Evolutionary conservation across 352 stramenopile species (phyloP).

Genomic region (Chrysophaeum taylorii): DNA sequence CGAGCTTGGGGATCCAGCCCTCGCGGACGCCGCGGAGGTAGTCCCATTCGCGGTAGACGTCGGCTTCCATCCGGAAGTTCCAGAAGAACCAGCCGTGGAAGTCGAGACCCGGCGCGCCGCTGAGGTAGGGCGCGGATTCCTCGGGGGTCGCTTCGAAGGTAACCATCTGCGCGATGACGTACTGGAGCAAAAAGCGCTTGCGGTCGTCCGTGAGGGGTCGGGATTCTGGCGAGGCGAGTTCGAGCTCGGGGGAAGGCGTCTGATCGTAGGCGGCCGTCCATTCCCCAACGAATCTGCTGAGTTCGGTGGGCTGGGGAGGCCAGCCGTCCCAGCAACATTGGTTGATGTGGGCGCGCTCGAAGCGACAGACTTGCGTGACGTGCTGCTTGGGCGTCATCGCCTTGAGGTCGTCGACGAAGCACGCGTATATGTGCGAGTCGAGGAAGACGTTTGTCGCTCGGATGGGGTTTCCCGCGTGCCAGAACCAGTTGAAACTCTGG

Average conservation of each 20-base stretch:
- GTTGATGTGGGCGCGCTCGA: conserved; percentile 1
- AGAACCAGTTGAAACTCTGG: no score
- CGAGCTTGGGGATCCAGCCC: conserved; percentile 39
- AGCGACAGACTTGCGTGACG: conserved; percentile 36
- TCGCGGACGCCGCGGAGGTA: conserved; percentile 38
- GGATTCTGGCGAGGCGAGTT: conserved; percentile 29
- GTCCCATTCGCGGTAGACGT: conserved; percentile 44
- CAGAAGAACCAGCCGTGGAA: conserved; percentile 31
- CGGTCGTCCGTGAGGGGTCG: conserved; percentile 20
- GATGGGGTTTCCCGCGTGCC: no score
- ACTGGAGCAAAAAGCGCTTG: conserved; percentile 38
- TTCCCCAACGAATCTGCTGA: conserved; percentile 40
- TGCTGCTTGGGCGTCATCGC: conserved; percentile 34
- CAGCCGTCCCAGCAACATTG: conserved; percentile 40
- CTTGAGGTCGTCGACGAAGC: no score
- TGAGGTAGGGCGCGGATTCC: not conserved
- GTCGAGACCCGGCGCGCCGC: not conserved
- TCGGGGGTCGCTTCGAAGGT: conserved; percentile 31
- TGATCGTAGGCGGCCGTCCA: conserved; percentile 41
- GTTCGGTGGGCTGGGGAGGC: conserved; percentile 20
- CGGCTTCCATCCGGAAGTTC: conserved; percentile 45
- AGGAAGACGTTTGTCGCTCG: no score
- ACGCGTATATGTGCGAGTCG: no score
- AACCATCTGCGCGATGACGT: conserved; percentile 46
- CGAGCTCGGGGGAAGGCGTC: conserved; percentile 24